Conservation (phyloP, 1,284 basidiomycete species). For the Agroathelia rolfsii region DNA sequence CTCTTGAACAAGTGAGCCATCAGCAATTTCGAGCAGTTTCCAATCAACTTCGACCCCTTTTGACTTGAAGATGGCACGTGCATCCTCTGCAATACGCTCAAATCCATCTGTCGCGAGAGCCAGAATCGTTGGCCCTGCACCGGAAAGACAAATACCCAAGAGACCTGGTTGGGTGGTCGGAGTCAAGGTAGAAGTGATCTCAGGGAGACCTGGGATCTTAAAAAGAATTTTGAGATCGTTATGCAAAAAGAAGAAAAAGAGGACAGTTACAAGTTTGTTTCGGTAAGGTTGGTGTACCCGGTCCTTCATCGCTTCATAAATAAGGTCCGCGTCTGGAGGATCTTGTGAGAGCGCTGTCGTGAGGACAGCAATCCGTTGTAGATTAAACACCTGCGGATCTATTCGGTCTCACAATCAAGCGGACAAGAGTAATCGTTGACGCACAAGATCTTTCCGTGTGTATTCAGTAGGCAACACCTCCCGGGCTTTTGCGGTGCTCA, state of each 20-base stretch:
- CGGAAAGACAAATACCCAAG: conserved; percentile 94
- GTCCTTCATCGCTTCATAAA: conserved; percentile 99
- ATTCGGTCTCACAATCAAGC: conserved; percentile 5
- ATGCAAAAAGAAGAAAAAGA: no score
- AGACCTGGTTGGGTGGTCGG: conserved; percentile 87
- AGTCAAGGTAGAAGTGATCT: conserved; percentile 83
- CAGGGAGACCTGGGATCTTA: conserved; percentile 90
- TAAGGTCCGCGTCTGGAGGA: conserved; percentile 88
- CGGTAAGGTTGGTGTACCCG: conserved; percentile 96
- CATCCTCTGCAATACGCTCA: conserved; percentile 76
- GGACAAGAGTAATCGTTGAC: conserved; percentile 21
- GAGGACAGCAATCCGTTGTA: conserved; percentile 95
- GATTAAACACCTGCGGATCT: conserved; percentile 82
- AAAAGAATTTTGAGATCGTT: no score
- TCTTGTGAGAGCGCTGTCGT: conserved; percentile 88
- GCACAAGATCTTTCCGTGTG: conserved; percentile 83
- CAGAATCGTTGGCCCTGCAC: conserved; percentile 95
- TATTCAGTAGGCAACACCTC: conserved; percentile 81
- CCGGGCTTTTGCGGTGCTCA: conserved; percentile 92
- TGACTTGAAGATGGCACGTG: conserved; percentile 62
- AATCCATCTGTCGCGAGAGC: conserved; percentile 88
- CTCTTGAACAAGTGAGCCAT: no score
- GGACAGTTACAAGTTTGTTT: conserved; percentile 59
- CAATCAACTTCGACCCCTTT: conserved; percentile 76
- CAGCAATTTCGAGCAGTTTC: conserved; percentile 61